Evolutionary conservation across 1,284 basidiomycete genomes (phyloP).

Genomic region (Abortiporus biennis): DNA sequence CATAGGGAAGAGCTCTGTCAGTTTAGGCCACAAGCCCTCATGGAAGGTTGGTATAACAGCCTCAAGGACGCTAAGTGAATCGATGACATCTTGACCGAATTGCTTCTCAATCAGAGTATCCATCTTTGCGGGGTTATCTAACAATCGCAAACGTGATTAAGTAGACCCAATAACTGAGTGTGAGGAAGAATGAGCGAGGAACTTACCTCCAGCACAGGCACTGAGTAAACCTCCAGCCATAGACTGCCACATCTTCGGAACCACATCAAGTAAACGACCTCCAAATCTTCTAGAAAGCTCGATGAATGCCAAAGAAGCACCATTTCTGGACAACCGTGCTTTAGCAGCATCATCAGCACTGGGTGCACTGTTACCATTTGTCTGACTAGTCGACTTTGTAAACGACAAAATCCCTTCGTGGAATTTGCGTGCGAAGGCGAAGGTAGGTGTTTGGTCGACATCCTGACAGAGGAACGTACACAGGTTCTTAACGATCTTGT

Average conservation of each 20-base stretch:
- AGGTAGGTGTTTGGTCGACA: slow-evolving; percentile 84
- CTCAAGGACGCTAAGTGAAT: slow-evolving; percentile 87
- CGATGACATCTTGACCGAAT: slow-evolving; percentile 88
- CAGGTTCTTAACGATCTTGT: slow-evolving; percentile 97
- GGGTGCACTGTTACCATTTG: slow-evolving; percentile 37
- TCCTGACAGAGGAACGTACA: slow-evolving; percentile 98
- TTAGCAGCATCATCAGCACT: slow-evolving; percentile 39
- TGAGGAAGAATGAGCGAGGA: slow-evolving; percentile 1
- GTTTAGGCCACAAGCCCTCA: slow-evolving; percentile 59
- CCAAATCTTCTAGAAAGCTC: slow-evolving; percentile 81
- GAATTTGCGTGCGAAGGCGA: slow-evolving; percentile 57
- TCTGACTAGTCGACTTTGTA: slow-evolving; percentile 38
- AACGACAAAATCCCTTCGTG: slow-evolving; percentile 79
- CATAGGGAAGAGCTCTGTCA: slow-evolving; percentile 72
- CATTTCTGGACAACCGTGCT: slow-evolving; percentile 65
- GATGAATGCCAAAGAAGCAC: slow-evolving; percentile 81
- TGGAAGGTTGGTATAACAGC: slow-evolving; percentile 78
- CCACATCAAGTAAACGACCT: slow-evolving; percentile 59
- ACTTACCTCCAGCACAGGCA: slow-evolving; percentile 61
- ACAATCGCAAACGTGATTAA: too few relatives aligned
- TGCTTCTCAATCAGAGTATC: slow-evolving; percentile 64
- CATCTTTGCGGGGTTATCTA: too few relatives aligned
- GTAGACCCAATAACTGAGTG: slow-evolving; percentile 28
- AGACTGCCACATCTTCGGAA: slow-evolving; percentile 93
- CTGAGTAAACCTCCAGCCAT: slow-evolving; percentile 77